Evolutionary conservation across 2,329 filamentous ascomycete genomes (phyloP), one percentile per base, ranked within the genome.

Genomic region (Dactylellina drechsleri): DNA sequence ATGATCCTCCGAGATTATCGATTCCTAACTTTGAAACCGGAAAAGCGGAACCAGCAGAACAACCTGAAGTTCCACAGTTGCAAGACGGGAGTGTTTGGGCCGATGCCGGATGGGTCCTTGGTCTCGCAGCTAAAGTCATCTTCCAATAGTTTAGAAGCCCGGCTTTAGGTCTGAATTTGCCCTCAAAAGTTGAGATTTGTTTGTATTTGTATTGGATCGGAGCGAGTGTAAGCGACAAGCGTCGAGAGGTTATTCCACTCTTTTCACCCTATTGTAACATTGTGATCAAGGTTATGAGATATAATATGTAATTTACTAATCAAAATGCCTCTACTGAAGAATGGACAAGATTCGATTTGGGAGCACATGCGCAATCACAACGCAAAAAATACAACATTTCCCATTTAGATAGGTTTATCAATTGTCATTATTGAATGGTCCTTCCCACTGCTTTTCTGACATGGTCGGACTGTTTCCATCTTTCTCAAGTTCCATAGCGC

Each of bases 101-200:
- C 70, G 89, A 91, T 81, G 89, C 88, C 26, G 88, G 88, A 15
- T 91, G 89, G 89, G 81, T 91, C 54, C 81, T 91, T 66, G 89
- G 85, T 77, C 87, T 91, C 76, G 89, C 88, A 10, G 85, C 86
- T 26, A 89, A 87, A 79, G 86, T 89, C 52, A 82, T 89, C 77
- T 83, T 89, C 76, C 88, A 77, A 13, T 60, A 47, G 43, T 18
- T 26, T 6, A 58, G 26, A 54, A 54, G 23, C 40, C 40, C 16
- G 15, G 6, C 36, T 56, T 56, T 28, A 26, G 20, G 15, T 4
- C 26, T 58, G 56, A 26, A 23, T 58, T 26, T n/a, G 43, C 2
- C 16, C 6, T n/a, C 4, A 18, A 47, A 47, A 18, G 13, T 47
- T 47, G 13, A 12, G 31, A 36, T 36, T 36, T 7, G 31, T 36